Evolutionary conservation across 768 basidiomycete genomes (phyloP).

Genomic region (Podaxis sp.): DNA sequence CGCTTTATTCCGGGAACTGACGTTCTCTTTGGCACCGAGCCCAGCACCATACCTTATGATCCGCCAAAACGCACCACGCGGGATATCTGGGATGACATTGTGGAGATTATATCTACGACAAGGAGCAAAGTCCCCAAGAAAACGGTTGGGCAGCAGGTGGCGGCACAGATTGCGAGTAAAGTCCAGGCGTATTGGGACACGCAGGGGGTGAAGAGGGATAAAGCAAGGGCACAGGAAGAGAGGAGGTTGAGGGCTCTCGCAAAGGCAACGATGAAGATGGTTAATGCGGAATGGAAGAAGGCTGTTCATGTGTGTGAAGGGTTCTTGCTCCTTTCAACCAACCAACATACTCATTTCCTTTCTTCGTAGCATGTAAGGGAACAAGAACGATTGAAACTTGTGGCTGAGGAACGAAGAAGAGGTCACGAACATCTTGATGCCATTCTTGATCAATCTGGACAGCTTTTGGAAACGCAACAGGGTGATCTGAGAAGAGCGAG

Average conservation of each 20-base stretch:
- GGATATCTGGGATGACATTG: conserved; percentile 62
- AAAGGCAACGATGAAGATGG: conserved; percentile 67
- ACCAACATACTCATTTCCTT: background rate
- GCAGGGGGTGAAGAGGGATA: conserved; percentile 61
- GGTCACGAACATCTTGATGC: conserved; percentile 89
- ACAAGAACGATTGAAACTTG: conserved; percentile 57
- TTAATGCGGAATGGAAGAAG: conserved; percentile 83
- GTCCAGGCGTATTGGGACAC: conserved; percentile 78
- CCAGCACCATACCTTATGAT: conserved; percentile 22
- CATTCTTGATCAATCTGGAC: conserved; percentile 86
- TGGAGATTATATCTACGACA: conserved; percentile 41
- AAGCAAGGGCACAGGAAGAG: conserved; percentile 60
- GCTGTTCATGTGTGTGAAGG: conserved; percentile 69
- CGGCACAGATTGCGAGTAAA: conserved; percentile 60
- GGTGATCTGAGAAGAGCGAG: conserved; percentile 58
- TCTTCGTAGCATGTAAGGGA: conserved; percentile 67
- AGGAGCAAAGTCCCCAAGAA: conserved; percentile 28
- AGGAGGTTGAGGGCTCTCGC: conserved; percentile 63
- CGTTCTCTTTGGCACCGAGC: conserved; percentile 30
- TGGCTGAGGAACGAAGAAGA: conserved; percentile 75
- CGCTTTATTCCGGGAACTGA: conserved; percentile 40
- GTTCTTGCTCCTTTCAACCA: background rate
- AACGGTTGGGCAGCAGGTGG: conserved; percentile 36
- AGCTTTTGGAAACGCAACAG: conserved; percentile 83
- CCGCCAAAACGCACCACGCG: conserved; percentile 33